Evolutionary conservation across 1,284 basidiomycete genomes (phyloP).

Genomic region (Leccinum insigne): DNA sequence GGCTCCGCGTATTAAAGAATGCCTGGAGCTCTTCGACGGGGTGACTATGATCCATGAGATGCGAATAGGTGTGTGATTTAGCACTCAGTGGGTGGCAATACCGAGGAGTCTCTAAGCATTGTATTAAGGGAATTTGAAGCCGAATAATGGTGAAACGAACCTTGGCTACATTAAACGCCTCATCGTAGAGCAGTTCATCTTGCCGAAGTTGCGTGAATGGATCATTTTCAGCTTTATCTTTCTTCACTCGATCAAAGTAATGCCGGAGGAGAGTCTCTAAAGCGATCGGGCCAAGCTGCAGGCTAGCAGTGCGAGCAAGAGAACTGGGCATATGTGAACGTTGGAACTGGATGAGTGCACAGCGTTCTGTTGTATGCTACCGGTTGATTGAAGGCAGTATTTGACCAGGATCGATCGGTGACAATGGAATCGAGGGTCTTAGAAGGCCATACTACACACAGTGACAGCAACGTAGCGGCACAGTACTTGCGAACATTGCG

Average conservation of each 20-base stretch:
- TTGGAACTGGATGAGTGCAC: background rate
- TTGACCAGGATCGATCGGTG: background rate
- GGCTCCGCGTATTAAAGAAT: conserved; percentile 85
- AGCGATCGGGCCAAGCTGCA: conserved; percentile 72
- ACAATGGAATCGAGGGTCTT: background rate
- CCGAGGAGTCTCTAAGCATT: conserved; percentile 56
- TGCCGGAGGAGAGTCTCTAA: conserved; percentile 82
- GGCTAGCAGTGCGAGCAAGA: conserved; percentile 59
- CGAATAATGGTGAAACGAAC: conserved; percentile 38
- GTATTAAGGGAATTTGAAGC: background rate
- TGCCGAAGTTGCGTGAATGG: conserved; percentile 53
- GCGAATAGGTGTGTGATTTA: background rate
- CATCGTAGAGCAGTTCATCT: conserved; percentile 83
- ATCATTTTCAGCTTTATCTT: conserved; percentile 34
- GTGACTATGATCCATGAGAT: conserved; percentile 44
- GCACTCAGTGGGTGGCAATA: conserved; percentile 49
- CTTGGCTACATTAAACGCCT: conserved; percentile 81
- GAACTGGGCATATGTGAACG: conserved; percentile 40
- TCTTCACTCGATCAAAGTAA: conserved; percentile 68
- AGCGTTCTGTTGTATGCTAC: background rate
- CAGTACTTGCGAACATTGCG: no score
- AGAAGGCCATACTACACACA: background rate
- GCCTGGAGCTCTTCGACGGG: conserved; percentile 86
- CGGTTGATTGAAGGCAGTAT: background rate
- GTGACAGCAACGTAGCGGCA: no score